Base-by-base conservation (phyloP, 257 asterid species). In the Solanum bulbocastanum region DNA sequence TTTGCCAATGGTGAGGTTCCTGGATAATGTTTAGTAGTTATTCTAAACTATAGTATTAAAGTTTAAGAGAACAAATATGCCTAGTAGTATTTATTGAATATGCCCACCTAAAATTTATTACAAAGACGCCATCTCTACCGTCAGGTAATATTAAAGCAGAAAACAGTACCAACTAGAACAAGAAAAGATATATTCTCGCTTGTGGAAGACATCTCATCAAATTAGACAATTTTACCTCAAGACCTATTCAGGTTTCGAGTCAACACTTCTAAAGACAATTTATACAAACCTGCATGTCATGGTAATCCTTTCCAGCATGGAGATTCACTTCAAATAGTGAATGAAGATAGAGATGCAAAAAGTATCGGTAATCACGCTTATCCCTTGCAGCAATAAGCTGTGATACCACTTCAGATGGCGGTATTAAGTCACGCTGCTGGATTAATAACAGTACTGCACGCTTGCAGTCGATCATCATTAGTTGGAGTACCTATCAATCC, bases 231-330 rank as follows among this genome's bases (percentile, higher is more conserved):
- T 46, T 49, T 49, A 49, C 71, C 69, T 16, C 44, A 32, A 82
- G 86, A 49, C 44, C 27, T 82, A 20, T 49, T 82, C 44, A 49
- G n/a, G 44, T 82, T 49, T 82, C 15, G 46, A 82, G 71, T 82
- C 44, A 49, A 49, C 12, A 82, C 44, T 49, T 46, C 44, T 9
- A 49, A 81, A 82, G 4, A 25, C 75, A 88, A 83, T 74, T 30
- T 84, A 39, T 37, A 88, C 92, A 86, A 89, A 97, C 99, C 99
- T 97, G 99, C 96, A 97, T 95, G 90, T 97, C 99, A 90, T 97
- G 99, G 90, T 87, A 95, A 89, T 94, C 99, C 92, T 94, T 94
- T 89, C 99, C 99, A 85, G 98, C 98, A 90, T 93, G 94, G 60
- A 96, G 97, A 91, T 91, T 91, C 81, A 94, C 90, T 93, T 89